These are phyloP conservation scores for Cryptococcus sp. DNA, from an alignment of 1,284 basidiomycete species.

Conservation along the genomic window DNA sequence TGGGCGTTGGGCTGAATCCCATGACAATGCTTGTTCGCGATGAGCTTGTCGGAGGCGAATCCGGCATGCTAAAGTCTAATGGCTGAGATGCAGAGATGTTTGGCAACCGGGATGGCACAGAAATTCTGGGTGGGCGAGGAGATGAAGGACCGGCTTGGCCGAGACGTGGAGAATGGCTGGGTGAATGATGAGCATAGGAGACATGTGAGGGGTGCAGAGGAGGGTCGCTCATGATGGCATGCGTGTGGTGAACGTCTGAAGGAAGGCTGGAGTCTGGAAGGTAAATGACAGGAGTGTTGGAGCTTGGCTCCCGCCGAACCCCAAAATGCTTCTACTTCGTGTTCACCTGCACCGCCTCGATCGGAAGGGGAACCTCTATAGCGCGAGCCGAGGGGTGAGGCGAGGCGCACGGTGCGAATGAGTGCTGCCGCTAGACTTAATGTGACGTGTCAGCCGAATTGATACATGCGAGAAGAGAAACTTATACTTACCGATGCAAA, in stretches of 20 bases:
- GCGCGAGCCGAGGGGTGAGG: too few relatives aligned
- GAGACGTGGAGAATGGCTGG: constrained; percentile 17
- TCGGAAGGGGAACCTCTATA: too few relatives aligned
- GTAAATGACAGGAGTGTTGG: too few relatives aligned
- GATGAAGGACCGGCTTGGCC: constrained; percentile 14
- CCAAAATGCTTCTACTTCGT: too few relatives aligned
- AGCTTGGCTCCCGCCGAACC: too few relatives aligned
- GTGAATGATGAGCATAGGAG: constrained; percentile 8
- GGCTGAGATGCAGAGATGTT: constrained; percentile 5
- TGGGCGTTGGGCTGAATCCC: constrained; percentile 22
- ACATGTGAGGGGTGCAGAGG: constrained; percentile 13
- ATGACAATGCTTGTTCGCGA: constrained; percentile 19
- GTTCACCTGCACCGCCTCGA: too few relatives aligned
- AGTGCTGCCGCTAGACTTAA: too few relatives aligned
- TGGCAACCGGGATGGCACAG: constrained; percentile 12
- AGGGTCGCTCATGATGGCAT: constrained; percentile 13
- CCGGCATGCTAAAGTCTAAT: constrained; percentile 4
- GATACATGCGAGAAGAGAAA: too few relatives aligned
- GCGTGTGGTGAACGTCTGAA: background rate
- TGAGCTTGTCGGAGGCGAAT: constrained; percentile 14
- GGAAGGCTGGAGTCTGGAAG: too few relatives aligned
- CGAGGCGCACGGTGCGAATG: too few relatives aligned
- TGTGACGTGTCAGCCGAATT: too few relatives aligned
- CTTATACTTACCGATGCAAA: too few relatives aligned
- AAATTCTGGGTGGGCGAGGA: constrained; percentile 10